These are phyloP conservation scores for Moniliella sp. DNA, from an alignment of 1,284 basidiomycete species.

Conservation along the genomic window DNA sequence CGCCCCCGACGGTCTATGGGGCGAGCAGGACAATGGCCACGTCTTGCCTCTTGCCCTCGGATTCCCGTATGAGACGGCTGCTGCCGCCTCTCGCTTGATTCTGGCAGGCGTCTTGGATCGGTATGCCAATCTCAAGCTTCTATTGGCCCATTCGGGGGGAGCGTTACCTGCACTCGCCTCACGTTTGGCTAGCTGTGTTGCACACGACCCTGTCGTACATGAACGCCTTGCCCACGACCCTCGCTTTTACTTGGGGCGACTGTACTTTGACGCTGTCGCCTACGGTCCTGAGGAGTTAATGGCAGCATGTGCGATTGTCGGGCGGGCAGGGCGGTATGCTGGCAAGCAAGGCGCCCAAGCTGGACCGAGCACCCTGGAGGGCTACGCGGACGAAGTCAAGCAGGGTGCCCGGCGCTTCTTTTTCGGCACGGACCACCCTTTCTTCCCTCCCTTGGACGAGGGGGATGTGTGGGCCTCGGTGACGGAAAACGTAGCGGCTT, in stretches of 20 bases:
- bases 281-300: constrained; percentile 62
- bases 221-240: constrained; percentile 55
- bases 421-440: constrained; percentile 70
- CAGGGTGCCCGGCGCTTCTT: constrained; percentile 45
- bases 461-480: background rate
- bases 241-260: constrained; percentile 49
- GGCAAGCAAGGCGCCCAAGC: constrained; percentile 15
- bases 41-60: constrained; percentile 62
- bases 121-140: constrained; percentile 48
- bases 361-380: background rate
- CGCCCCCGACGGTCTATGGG: constrained; percentile 38
- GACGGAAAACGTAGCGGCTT: background rate
- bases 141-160: constrained; percentile 65
- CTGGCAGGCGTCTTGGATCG: constrained; percentile 57
- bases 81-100: constrained; percentile 47
- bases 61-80: constrained; percentile 69
- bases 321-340: constrained; percentile 42
- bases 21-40: constrained; percentile 55
- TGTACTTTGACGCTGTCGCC: constrained; percentile 60
- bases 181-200: constrained; percentile 56
- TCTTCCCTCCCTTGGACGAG: constrained; percentile 52
- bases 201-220: constrained; percentile 56
- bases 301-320: constrained; percentile 50
- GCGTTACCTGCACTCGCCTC: constrained; percentile 55
- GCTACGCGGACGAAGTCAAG: background rate